phyloP scores from a whole-genome alignment of 2,329 filamentous ascomycete species.

The Colletotrichum aenigma region DNA sequence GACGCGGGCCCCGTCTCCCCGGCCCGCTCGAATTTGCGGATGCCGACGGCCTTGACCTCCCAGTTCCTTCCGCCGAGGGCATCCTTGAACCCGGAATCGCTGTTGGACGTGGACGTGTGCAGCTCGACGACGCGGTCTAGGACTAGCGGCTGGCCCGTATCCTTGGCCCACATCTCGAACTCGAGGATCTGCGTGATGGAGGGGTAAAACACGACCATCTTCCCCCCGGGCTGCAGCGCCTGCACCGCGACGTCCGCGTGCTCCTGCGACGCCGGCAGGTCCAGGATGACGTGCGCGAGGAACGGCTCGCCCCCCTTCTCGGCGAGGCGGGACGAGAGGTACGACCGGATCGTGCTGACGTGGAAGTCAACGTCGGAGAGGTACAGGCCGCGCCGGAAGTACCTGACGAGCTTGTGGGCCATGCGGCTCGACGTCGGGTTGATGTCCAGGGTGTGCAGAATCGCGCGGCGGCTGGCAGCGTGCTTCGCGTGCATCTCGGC shows the following conservation, averaged over 20 bases:
- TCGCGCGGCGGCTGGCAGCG: slow-evolving; percentile 60
- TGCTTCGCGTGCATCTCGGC: slow-evolving; percentile 46
- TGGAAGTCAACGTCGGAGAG: slow-evolving; percentile 75
- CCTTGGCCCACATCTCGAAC: slow-evolving; percentile 60
- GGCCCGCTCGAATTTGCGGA: slow-evolving; percentile 24
- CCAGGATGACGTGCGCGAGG: slow-evolving; percentile 73
- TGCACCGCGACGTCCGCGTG: slow-evolving; percentile 49
- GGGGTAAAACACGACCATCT: slow-evolving; percentile 74
- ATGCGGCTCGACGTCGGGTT: slow-evolving; percentile 65
- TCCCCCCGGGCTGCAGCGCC: slow-evolving; percentile 68
- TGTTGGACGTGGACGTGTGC: slow-evolving; percentile 38
- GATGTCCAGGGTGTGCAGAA: slow-evolving; percentile 78
- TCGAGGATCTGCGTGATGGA: slow-evolving; percentile 79
- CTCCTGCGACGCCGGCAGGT: slow-evolving; percentile 69
- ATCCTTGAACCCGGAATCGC: slow-evolving; percentile 47
- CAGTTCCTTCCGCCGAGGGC: slow-evolving; percentile 61
- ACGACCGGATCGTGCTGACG: slow-evolving; percentile 67
- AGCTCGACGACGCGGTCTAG: slow-evolving; percentile 67
- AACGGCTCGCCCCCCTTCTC: slow-evolving; percentile 58
- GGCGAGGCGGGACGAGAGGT: slow-evolving; percentile 59
- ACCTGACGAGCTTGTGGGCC: slow-evolving; percentile 67
- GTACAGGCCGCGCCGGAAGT: slow-evolving; percentile 75
- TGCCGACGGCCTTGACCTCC: slow-evolving; percentile 60
- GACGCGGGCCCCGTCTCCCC: background rate
- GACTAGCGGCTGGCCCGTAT: slow-evolving; percentile 55